Base-by-base conservation (phyloP, 495 filamentous ascomycete genomes). In the Podospora sp. region DNA sequence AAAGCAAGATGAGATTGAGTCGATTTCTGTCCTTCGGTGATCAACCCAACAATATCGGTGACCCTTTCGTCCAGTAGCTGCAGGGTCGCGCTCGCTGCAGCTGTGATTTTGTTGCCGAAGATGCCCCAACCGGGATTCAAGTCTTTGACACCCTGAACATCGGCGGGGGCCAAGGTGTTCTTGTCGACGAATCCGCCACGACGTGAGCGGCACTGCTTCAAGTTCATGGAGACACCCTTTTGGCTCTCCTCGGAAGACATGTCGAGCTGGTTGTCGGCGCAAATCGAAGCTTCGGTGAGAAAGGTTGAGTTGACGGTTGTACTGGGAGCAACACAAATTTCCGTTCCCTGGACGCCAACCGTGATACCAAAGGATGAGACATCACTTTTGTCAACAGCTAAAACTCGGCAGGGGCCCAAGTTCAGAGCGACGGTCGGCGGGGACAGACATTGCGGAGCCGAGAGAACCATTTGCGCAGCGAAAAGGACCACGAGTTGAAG, bases 1-100 rank as follows among this genome's bases (percentile, higher is more conserved):
- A 72, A 57, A 4, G 67, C 70, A 16, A 72, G 55, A 50, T 72
- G 70, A 3, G 60, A 65, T 1, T 63, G 60, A 22, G 67, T 65
- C 4, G 62, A 69, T 16, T 61, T 49, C 26, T 69, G 63, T n/a
- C 70, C 70, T 6, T 55, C 27, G 2, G 51, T 52, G 18, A 69
- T 67, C 63, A 68, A 58, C 1, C 63, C 66, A 14, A 61, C 63
- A 18, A 55, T 57, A 29, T 60, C 40, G 1, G 35, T 51, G 6
- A 72, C 46, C 1, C 50, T 9, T n/a, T 67, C n/a, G 25, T 25
- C 60, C 1, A 57, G 22, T 1, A 72, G 36, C 26, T 62, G 36
- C 21, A 72, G 33, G 11, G 63, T 64, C 1, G 62, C 67, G 4
- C 49, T 35, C 1, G 61, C 59, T 7, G 69, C 69, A 0, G 8